Base-by-base conservation (phyloP, 2,329 filamentous ascomycete species). In the Talaromyces sp. region DNA sequence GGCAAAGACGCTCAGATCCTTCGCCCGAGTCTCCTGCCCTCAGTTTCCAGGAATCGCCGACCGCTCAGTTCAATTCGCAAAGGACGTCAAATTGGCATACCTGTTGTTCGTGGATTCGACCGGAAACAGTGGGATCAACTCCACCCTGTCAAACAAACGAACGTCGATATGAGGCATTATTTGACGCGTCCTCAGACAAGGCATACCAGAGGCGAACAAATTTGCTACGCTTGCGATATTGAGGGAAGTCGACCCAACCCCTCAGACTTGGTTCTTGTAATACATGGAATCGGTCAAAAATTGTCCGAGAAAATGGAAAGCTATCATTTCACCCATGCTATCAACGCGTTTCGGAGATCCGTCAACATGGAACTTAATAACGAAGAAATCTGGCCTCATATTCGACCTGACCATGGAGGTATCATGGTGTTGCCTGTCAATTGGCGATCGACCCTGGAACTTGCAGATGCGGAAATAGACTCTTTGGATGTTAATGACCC, bases 271-370 rank as follows among this genome's bases (percentile, higher is more conserved):
- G 86, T 98, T 1, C 83, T 99, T 4, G 92, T 98, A 10, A 91
- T 95, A 50, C 95, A 99, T 73, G 95, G 95, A 1, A 98, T 99
- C 68, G 95, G 95, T 0, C 95, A 99, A 76, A 98, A 99, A 75
- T 85, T 98, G 59, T 96, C 93, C 0, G 93, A 99, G 75, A 85
- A 93, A 13, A 92, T 98, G 67, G 94, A 98, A 77, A 97, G 92
- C 71, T 99, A 93, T 72, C 92, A 98, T 76, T 99, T 99, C 72
- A 99, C 95, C 0, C 94, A 98, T 75, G 91, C 93, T 5, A 94
- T 98, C 74, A 98, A 97, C 73, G 87, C 89, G 0, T 95, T 99
- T 70, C 88, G 95, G 13, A 86, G 93, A 66, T 88, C 92, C 22
- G 86, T 98, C 64, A 97, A 97, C 69, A 82, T 93, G 59, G 93